Evolutionary conservation across 2,329 filamentous ascomycete genomes (phyloP).

Genomic region (Scytalidium sp.): DNA sequence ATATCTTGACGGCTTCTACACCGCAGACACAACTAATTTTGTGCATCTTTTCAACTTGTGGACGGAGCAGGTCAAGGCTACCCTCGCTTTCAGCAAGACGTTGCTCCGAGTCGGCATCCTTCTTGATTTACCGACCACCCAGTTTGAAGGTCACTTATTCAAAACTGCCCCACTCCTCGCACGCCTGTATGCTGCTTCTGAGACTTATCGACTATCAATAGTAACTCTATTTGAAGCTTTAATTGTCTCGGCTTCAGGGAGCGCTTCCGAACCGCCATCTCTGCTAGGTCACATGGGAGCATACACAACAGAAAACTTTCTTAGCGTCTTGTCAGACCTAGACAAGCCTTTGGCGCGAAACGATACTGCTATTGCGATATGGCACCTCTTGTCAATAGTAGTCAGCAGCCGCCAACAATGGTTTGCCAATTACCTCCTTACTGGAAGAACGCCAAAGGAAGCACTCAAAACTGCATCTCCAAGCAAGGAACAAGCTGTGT

Average conservation of each 20-base stretch:
- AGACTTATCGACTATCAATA: slow-evolving; percentile 62
- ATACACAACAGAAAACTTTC: slow-evolving; percentile 78
- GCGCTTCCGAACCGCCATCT: slow-evolving; percentile 78
- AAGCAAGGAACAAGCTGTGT: slow-evolving; percentile 40
- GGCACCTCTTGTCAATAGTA: slow-evolving; percentile 83
- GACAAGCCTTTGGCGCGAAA: slow-evolving; percentile 71
- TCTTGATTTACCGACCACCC: slow-evolving; percentile 58
- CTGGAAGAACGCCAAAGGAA: slow-evolving; percentile 79
- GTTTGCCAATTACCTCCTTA: slow-evolving; percentile 91
- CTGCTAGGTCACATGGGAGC: slow-evolving; percentile 87
- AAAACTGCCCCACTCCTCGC: slow-evolving; percentile 75
- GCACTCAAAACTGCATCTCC: slow-evolving; percentile 54
- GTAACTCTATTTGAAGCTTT: slow-evolving; percentile 70
- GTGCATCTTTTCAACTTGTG: slow-evolving; percentile 51
- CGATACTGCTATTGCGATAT: slow-evolving; percentile 65
- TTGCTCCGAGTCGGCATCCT: slow-evolving; percentile 69
- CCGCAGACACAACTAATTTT: slow-evolving; percentile 61
- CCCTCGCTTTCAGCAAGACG: slow-evolving; percentile 64
- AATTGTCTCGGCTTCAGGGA: slow-evolving; percentile 65
- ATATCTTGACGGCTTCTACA: slow-evolving; percentile 59
- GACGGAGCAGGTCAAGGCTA: slow-evolving; percentile 59
- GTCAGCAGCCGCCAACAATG: slow-evolving; percentile 91
- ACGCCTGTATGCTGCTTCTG: slow-evolving; percentile 69
- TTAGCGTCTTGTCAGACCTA: slow-evolving; percentile 73
- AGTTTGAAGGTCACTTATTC: slow-evolving; percentile 76